Evolutionary conservation across 129 eudicot genomes (phyloP).

Genomic region (Rutidosis leptorrhynchoides): DNA sequence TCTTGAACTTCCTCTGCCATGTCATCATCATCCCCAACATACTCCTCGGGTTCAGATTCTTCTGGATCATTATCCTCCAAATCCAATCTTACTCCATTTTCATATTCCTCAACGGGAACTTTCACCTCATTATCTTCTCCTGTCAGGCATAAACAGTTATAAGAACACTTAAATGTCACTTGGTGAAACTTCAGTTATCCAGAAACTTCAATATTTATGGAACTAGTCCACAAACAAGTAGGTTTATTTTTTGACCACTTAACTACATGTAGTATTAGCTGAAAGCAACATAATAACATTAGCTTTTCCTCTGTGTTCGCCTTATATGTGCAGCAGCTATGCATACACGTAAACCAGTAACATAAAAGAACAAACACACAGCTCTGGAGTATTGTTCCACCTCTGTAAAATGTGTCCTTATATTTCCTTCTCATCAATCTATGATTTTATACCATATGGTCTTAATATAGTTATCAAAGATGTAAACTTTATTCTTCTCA

Average conservation of each 20-base stretch:
- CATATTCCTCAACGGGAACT: constrained; percentile 81
- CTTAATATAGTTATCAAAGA: constrained; percentile 5
- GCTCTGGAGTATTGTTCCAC: constrained; percentile 31
- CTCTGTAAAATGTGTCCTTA: constrained; percentile 7
- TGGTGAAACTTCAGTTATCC: constrained; percentile 35
- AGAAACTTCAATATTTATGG: constrained; percentile 22
- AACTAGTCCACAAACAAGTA: constrained; percentile 24
- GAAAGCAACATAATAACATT: not conserved
- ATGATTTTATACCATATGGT: constrained; percentile 21
- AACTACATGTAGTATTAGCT: constrained; percentile 13
- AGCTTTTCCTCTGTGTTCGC: too few species aligned
- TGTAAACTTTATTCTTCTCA: constrained; percentile 18
- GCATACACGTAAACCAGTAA: constrained; percentile 10
- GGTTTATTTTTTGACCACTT: constrained; percentile 31
- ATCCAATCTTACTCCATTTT: constrained; percentile 78
- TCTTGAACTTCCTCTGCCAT: constrained; percentile 55
- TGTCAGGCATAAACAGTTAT: constrained; percentile 59
- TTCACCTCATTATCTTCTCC: constrained; percentile 71
- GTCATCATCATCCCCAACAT: constrained; percentile 82
- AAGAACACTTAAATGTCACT: constrained; percentile 41
- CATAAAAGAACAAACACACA: constrained; percentile 10
- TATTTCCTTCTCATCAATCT: constrained; percentile 22
- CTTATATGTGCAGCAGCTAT: constrained; percentile 1
- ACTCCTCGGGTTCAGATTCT: constrained; percentile 87
- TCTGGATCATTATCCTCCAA: constrained; percentile 96